These are phyloP conservation scores for Zizania latifolia DNA, from an alignment of 176 grass and related monocot genomes.

Conservation along the genomic window DNA sequence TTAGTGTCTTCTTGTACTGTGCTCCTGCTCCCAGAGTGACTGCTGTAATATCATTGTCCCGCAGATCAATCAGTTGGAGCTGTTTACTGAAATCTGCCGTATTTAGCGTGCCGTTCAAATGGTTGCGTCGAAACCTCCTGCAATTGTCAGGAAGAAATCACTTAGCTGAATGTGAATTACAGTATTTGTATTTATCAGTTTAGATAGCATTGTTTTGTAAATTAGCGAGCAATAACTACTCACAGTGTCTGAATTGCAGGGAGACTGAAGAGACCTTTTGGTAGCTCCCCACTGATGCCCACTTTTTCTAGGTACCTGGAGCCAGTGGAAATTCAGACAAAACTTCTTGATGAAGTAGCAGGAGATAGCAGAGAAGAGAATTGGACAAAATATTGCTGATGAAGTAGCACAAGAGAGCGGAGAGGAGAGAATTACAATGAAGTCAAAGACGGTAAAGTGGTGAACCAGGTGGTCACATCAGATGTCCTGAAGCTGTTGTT, in stretches of 20 bases:
- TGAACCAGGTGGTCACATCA: constrained; percentile 63
- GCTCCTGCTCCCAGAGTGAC: constrained; percentile 19
- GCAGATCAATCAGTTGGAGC: constrained; percentile 67
- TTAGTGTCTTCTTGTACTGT: constrained; percentile 40
- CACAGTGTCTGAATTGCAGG: constrained; percentile 67
- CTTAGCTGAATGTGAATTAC: neutral
- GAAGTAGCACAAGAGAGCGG: neutral
- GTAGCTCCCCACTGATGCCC: constrained; percentile 44
- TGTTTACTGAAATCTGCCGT: constrained; percentile 45
- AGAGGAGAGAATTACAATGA: constrained; percentile 42
- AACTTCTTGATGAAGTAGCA: neutral
- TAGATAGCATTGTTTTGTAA: neutral
- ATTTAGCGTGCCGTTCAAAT: constrained; percentile 59
- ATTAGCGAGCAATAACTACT: constrained; percentile 25
- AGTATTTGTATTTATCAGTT: neutral
- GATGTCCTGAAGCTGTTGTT: constrained; percentile 72
- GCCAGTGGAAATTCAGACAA: neutral
- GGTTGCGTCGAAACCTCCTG: constrained; percentile 61
- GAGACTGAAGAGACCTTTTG: constrained; percentile 49
- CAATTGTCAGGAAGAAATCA: neutral
- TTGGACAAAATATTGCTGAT: too few relatives aligned
- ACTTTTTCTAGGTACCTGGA: constrained; percentile 64
- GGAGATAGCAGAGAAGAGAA: too few relatives aligned
- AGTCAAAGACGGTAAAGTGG: constrained; percentile 57
- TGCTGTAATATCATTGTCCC: constrained; percentile 36